Base-by-base conservation (phyloP, 805 yeast species). In the Maudiozyma pseudohumilis region DNA sequence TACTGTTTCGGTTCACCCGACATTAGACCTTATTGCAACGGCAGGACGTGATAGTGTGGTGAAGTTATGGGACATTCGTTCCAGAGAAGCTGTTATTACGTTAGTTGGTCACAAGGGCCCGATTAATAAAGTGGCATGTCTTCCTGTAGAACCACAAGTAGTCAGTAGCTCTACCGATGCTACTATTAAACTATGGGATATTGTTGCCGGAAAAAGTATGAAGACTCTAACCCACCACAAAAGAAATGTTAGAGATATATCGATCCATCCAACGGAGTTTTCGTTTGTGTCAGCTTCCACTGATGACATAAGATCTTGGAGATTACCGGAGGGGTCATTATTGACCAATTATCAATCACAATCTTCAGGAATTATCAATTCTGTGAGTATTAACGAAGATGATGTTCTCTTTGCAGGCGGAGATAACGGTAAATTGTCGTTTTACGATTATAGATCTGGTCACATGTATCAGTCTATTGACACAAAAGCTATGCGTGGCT, bases 31-130 rank as follows among this genome's bases (percentile, higher is more conserved):
- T n/a, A 62, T 89, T 6, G 84, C 81, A 7, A 81, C 94, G 3
- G 98, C 87, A 5, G 94, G 96, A 16, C 65, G 95, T 41, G 99
- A 92, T 57, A 70, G 85, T 4, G 80, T 84, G 0, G 80, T 87
- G 0, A 66, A 94, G 38, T 80, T 87, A 4, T 92, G 99, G 99
- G 99, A 92, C 59, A 79, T 92, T 39, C 69, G 98, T 41, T 74
- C 94, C 0, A 66, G 86, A 33, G 61, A 71, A 2, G 78, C 88
- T 12, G 79, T 83, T 1, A 79, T 80, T 69, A 81, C 81, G 0
- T 63, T 92, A 27, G 65, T 78, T 2, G 97, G 97, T 0, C 98
- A 92, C 59, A 71, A 75, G 43, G 71, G 74, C 29, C 80, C 92
- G 12, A 74, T 92, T 5, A 79, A 80, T 39, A 67, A 78, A 35